Evolutionary conservation across 129 eudicot genomes (phyloP), one percentile per base, ranked within the genome.

Genomic region (Smallanthus sonchifolius): DNA sequence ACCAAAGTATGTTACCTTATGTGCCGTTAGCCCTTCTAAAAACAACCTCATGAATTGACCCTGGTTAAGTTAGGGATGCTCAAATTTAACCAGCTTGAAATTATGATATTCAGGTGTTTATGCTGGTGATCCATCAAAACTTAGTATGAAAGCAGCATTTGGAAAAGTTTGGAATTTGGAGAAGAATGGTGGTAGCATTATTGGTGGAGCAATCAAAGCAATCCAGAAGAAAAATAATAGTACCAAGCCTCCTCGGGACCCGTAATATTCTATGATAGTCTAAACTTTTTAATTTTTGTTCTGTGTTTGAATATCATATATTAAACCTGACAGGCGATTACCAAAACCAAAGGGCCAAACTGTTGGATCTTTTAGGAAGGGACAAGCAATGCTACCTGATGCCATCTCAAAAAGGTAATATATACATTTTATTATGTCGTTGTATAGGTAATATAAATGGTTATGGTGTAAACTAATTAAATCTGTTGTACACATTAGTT

Each of bases 121-220:
- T 84, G 98, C 98, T 44, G 98, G 98, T 2, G 96, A 92, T 84
- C 98, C 98, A 67, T 81, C 98, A 62, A 89, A 86, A 70, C 80
- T 92, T 42, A 87, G 98, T 71, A 92, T 92, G 98, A 89, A 90
- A 86, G 96, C 98, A 75, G 96, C 98, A 49, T 92, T 92, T 81
- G 98, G 98, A 35, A 92, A 84, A 77, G 98, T 92, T 55, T 92
- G 98, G 98, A 90, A 84, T 51, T 83, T 92, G 56, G 98, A 92
- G 86, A 84, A 92, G 81, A 86, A 65, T 66, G 96, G 98, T 79
- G 98, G 96, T 65, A 89, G 92, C 81, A 92, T 92, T 75, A 67
- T 92, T 61, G 92, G 92, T 52, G 98, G 98, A 63, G 85, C 96
- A 47, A 73, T 89, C 19, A 92, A 92, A 79, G 94, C 96, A 66